Conservation (phyloP, 2,329 filamentous ascomycete genomes). For the Fusarium heterosporum region DNA sequence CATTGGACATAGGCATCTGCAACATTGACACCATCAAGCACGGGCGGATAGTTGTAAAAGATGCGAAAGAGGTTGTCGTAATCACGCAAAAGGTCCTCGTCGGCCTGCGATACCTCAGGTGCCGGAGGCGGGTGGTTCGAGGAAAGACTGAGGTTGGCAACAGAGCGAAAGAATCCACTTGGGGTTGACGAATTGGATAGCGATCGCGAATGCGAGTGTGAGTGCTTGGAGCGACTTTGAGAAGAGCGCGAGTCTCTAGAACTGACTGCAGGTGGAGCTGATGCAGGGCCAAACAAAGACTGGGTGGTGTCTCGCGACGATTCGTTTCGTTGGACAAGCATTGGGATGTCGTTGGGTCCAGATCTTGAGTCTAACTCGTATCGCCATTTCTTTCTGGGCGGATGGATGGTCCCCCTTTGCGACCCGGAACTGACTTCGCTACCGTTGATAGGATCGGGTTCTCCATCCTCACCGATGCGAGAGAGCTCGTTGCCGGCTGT, state of each 20-base stretch:
- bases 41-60: conserved; percentile 92
- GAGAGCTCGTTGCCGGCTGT: conserved; percentile 61
- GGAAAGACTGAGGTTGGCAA: conserved; percentile 77
- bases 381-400: conserved; percentile 74
- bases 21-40: conserved; percentile 87
- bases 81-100: conserved; percentile 84
- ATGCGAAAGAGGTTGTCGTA: conserved; percentile 96
- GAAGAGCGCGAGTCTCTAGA: conserved; percentile 58
- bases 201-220: conserved; percentile 57
- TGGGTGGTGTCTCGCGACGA: conserved; percentile 36
- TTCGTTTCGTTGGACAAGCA: conserved; percentile 83
- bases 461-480: conserved; percentile 62
- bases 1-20: conserved; percentile 93
- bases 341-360: conserved; percentile 81
- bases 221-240: conserved; percentile 50
- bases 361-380: conserved; percentile 87
- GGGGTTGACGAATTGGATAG: conserved; percentile 61
- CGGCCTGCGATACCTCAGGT: conserved; percentile 65
- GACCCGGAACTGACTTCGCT: conserved; percentile 39
- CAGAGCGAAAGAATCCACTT: conserved; percentile 81
- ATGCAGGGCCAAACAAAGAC: conserved; percentile 51
- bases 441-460: conserved; percentile 39
- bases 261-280: conserved; percentile 38
- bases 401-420: conserved; percentile 18
- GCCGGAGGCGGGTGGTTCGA: conserved; percentile 58